phyloP scores from a whole-genome alignment of 345 rosid species.

The Microcos paniculata region DNA sequence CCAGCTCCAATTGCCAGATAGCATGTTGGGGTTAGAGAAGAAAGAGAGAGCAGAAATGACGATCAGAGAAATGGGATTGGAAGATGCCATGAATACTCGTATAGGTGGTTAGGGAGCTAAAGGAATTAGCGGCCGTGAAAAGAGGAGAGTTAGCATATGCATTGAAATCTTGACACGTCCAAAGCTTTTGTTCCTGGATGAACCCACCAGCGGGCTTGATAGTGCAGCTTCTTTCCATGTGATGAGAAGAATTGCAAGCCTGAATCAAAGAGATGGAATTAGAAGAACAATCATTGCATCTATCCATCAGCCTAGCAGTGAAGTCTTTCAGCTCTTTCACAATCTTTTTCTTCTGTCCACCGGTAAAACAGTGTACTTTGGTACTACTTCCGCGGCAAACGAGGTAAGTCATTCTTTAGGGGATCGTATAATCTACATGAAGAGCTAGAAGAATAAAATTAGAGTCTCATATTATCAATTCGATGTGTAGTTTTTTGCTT shows the following conservation, averaged over 20 bases:
- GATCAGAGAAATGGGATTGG: slow-evolving; percentile 52
- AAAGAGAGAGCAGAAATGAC: slow-evolving; percentile 44
- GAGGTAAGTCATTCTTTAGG: too few species aligned
- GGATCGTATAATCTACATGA: background rate
- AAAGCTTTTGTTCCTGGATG: slow-evolving; percentile 52
- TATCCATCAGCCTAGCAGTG: too few species aligned
- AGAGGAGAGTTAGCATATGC: slow-evolving; percentile 59
- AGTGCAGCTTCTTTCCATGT: slow-evolving; percentile 51
- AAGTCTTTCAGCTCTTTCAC: too few species aligned
- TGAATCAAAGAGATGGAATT: slow-evolving; percentile 24
- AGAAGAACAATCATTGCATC: slow-evolving; percentile 30
- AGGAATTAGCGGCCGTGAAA: slow-evolving; percentile 57
- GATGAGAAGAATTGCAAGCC: slow-evolving; percentile 38
- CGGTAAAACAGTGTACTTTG: too few species aligned
- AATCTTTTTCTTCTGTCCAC: too few species aligned
- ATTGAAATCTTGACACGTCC: slow-evolving; percentile 55
- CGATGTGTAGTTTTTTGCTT: slow-evolving; percentile 40
- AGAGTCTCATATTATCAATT: background rate
- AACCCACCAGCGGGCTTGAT: slow-evolving; percentile 62
- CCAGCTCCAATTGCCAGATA: slow-evolving; percentile 49
- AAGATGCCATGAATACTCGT: slow-evolving; percentile 36
- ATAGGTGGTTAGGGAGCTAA: slow-evolving; percentile 47
- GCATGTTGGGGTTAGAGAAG: slow-evolving; percentile 40
- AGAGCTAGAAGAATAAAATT: background rate
- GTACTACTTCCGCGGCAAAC: too few species aligned